Base-by-base conservation (phyloP, 1,284 basidiomycete species). In the Ustilago nuda region DNA sequence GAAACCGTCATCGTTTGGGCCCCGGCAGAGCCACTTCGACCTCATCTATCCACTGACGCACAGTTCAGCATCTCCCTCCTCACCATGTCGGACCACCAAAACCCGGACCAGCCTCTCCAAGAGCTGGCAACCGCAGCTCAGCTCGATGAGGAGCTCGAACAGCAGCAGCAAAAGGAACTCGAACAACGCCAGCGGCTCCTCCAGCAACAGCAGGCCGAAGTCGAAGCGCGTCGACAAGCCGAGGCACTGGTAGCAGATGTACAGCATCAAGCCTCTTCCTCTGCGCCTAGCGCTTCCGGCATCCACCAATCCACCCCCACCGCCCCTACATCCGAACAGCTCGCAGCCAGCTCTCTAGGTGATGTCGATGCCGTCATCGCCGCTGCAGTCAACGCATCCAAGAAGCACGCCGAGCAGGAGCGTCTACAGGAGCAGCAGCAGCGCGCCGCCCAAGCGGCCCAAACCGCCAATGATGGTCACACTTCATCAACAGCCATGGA, bases 91-190 rank as follows among this genome's bases (percentile, higher is more conserved):
- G 68, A 76, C 57, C 67, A 70, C 27, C 73, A 76, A 36, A 63
- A 71, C 36, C 64, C 65, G 6, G 73, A 76, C 35, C 73, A 76
- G 61, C 73, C 73, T 32, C 68, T 76, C 8, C 73, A 76, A 46
- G 73, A 76, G 73, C 64, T 76, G 56, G 73, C 73, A n/a, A 76
- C 73, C 36, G 73, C 73, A 35, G 73, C 73, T 17, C 73, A 76
- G 51, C 68, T 76, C 56, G 73, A 76, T 46, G 73, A 76, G 43
- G 73, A 66, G 43, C 65, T 76, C 33, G 73, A 76, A 39, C 64
- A 73, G 61, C 71, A 73, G 66, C 66, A 67, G 43, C 65, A 72
- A 55, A 66, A 72, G 61, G 70, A 72, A 43, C 65, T 63, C n/a
- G 64, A 67, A 48, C 70, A 72, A 50, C 70, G 65, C 32, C 64